Base-by-base conservation (phyloP, 495 filamentous ascomycete species). In the Sporormia fimetaria region DNA sequence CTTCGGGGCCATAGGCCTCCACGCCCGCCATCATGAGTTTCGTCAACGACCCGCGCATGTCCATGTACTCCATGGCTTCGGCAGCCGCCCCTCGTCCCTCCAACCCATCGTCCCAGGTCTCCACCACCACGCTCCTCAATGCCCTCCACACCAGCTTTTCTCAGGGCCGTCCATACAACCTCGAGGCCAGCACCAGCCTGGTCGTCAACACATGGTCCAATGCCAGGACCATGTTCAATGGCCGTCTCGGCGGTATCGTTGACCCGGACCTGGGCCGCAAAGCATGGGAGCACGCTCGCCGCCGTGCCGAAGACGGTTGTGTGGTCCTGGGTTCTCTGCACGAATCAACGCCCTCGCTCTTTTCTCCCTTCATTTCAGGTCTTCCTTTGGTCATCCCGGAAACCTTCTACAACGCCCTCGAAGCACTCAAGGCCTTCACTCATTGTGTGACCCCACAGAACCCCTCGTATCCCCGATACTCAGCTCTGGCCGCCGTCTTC, bases 161-260 rank as follows among this genome's bases (percentile, higher is more conserved):
- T n/a, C 79, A 80, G 2, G 74, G 73, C 6, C 74, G 83, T 44
- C 78, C 88, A 6, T 87, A 90, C 60, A 69, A 69, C 42, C 72
- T 96, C 4, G 90, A 98, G 60, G 78, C 85, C n/a, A 81, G 83
- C 25, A 88, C 88, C 1, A 93, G 85, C 54, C 56, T 95, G 34
- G 92, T 88, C 0, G 88, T 96, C 39, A 96, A 95, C 63, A 92
- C 88, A 45, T 94, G 86, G 85, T 69, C 86, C 17, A 92, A 81
- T 2, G 83, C 83, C 5, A 68, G 74, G 8, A 77, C 78, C 47
- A 59, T 68, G 3, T 71, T 74, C 32, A 76, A 83, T 52, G 83
- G 80, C 20, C 70, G 69, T 10, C 64, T 64, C 25, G 84, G 83
- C 18, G 85, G 83, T 16, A 82, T 79, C 0, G 72, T 95, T 25